Conservation (phyloP, 371 early-diverging fungal species). For the Haplosporangium sp. region DNA sequence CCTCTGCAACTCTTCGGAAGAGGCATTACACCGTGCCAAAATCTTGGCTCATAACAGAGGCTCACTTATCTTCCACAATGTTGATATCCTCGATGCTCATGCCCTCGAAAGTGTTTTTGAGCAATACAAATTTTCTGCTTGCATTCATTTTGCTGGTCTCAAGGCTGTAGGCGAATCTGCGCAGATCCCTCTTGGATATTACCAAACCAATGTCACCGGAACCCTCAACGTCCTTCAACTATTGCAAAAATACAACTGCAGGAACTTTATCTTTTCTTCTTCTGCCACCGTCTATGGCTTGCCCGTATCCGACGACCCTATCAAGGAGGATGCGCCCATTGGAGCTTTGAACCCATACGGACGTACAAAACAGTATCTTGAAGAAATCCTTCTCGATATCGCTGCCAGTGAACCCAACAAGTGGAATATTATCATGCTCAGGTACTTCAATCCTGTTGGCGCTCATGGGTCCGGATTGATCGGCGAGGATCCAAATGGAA, state of each 20-base stretch:
- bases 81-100: constrained; percentile 64
- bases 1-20: constrained; percentile 78
- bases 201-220: constrained; percentile 88
- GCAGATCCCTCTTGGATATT: constrained; percentile 85
- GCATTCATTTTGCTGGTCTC: constrained; percentile 92
- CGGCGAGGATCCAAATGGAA: constrained; percentile 89
- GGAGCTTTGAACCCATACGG: constrained; percentile 90
- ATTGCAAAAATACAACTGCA: constrained; percentile 73
- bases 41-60: constrained; percentile 72
- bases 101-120: constrained; percentile 67
- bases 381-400: constrained; percentile 81
- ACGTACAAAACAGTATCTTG: constrained; percentile 85
- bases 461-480: constrained; percentile 89
- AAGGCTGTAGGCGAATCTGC: constrained; percentile 93
- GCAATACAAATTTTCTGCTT: constrained; percentile 76
- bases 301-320: constrained; percentile 63
- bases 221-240: constrained; percentile 78
- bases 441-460: constrained; percentile 94
- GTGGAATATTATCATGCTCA: constrained; percentile 55
- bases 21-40: constrained; percentile 68
- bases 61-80: constrained; percentile 67
- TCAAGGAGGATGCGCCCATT: constrained; percentile 70
- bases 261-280: constrained; percentile 87
- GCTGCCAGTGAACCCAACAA: constrained; percentile 37
- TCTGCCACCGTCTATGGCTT: constrained; percentile 90